A percentile compares a stretch with the other conserved stretches of the same genome.
Evolutionary conservation across 768 basidiomycete species (phyloP).

Genomic region (Amanita polypyramis): DNA sequence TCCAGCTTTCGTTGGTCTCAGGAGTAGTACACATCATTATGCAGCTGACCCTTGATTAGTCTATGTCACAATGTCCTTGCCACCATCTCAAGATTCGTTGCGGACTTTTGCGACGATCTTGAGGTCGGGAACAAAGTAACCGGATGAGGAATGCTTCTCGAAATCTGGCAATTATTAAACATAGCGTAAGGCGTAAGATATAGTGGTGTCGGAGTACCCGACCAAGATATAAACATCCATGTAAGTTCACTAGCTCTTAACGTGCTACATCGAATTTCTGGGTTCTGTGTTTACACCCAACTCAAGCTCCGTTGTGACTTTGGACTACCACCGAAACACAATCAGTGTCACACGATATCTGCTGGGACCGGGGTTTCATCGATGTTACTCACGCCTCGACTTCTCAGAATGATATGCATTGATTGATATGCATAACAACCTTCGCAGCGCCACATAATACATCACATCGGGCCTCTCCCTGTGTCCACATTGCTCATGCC

Average conservation of each 20-base stretch:
- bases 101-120: no score
- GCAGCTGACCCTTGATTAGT: no score
- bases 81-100: no score
- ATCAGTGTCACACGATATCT: background rate
- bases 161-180: background rate
- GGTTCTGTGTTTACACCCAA: background rate
- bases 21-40: no score
- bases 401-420: background rate
- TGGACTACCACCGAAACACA: background rate
- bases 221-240: background rate
- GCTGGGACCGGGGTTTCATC: background rate
- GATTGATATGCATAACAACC: background rate
- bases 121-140: background rate
- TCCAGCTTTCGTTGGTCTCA: no score
- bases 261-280: no score
- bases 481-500: background rate
- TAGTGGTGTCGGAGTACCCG: background rate
- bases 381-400: background rate
- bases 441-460: no score
- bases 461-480: background rate
- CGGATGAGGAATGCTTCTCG: background rate
- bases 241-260: no score
- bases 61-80: no score
- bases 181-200: background rate
- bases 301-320: background rate